phyloP scores from a whole-genome alignment of 2,329 filamentous ascomycete genomes.

The Phialophora expanda region DNA sequence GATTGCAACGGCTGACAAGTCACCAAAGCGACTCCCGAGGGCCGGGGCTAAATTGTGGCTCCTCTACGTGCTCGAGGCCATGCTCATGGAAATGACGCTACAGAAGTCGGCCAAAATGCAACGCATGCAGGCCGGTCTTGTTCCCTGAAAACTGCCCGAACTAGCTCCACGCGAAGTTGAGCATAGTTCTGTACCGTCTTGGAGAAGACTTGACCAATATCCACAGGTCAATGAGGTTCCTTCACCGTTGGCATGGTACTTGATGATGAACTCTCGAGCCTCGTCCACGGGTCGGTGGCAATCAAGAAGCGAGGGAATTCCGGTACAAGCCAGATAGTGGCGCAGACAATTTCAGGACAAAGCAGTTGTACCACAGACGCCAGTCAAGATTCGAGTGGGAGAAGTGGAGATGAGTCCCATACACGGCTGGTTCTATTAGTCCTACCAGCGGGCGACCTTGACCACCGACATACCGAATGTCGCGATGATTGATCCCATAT shows the following conservation, averaged over 20 bases:
- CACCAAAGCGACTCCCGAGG: no score
- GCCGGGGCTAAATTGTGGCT: no score
- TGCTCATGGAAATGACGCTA: slow-evolving; percentile 47
- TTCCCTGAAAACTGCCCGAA: slow-evolving; percentile 49
- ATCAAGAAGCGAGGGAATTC: slow-evolving; percentile 68
- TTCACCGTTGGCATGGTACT: slow-evolving; percentile 54
- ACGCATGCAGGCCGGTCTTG: slow-evolving; percentile 59
- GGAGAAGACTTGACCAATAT: slow-evolving; percentile 56
- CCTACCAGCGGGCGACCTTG: slow-evolving; percentile 49
- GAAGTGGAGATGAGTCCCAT: slow-evolving; percentile 42
- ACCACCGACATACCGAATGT: slow-evolving; percentile 13
- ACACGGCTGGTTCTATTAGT: slow-evolving; percentile 48
- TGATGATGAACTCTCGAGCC: slow-evolving; percentile 55
- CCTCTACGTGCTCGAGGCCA: no score
- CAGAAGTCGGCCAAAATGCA: slow-evolving; percentile 52
- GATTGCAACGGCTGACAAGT: no score
- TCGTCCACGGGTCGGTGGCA: slow-evolving; percentile 62
- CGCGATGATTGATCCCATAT: slow-evolving; percentile 57
- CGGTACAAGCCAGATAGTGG: slow-evolving; percentile 63
- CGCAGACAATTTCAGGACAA: slow-evolving; percentile 61
- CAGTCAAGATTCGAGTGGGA: slow-evolving; percentile 55
- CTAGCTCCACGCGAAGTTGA: slow-evolving; percentile 50
- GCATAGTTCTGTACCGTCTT: slow-evolving; percentile 52
- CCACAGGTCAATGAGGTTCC: slow-evolving; percentile 55
- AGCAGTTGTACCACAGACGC: slow-evolving; percentile 70